phyloP scores from a whole-genome alignment of 192 early-diverging fungal species.

The Chytriomyces hyalinus region DNA sequence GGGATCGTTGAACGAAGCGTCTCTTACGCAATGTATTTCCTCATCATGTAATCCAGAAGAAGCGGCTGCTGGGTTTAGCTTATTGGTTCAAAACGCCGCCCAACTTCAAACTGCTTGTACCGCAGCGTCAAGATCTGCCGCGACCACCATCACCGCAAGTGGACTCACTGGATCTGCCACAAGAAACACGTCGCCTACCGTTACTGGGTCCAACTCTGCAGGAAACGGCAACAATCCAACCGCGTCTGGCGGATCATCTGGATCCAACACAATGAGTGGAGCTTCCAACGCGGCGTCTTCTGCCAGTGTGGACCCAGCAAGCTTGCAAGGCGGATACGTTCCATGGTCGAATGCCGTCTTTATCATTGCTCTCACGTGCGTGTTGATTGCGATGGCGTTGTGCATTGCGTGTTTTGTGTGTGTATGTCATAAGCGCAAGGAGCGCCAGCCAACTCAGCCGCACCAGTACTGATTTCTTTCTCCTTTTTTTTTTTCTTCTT shows the following conservation, averaged over 20 bases:
- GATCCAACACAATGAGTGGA: background rate
- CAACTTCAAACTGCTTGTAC: background rate
- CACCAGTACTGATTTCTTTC: background rate
- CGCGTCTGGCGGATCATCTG: background rate
- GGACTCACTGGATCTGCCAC: background rate
- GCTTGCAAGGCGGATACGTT: constrained; percentile 1
- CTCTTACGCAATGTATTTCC: background rate
- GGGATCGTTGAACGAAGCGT: background rate
- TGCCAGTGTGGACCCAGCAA: background rate
- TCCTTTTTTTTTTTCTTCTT: background rate
- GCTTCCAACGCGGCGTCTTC: background rate
- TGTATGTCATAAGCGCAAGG: background rate
- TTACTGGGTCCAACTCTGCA: background rate
- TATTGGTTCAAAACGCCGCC: background rate
- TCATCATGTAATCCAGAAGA: background rate
- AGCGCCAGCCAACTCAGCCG: background rate
- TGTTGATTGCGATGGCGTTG: background rate
- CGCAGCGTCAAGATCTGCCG: too few species aligned
- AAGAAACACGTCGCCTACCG: background rate
- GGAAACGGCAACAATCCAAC: background rate
- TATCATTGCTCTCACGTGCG: constrained; percentile 6
- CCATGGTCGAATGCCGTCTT: constrained; percentile 12
- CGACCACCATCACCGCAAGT: background rate
- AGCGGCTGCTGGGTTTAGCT: background rate
- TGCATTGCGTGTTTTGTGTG: constrained; percentile 4